Evolutionary conservation across 208 protist genomes (phyloP), one percentile per base, ranked within the genome.

Genomic region (Porcisia deanei): DNA sequence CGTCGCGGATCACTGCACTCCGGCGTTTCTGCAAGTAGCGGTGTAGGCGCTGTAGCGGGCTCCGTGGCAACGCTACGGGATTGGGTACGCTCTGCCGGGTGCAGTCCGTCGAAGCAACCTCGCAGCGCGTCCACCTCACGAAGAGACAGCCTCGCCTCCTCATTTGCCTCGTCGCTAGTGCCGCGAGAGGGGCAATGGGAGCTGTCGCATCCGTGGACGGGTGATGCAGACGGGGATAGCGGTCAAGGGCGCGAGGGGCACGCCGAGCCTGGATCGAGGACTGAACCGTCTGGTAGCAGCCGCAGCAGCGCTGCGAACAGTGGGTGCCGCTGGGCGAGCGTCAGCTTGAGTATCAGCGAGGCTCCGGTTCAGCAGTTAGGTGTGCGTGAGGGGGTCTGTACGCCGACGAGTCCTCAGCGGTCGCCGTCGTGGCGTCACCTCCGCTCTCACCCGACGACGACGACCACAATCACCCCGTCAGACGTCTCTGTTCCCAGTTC

Each of bases 121-220:
- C 87, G 85, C 80, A 89, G 88, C 61, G 54, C 57, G 12, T 82
- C 80, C 37, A 10, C 75, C 34, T 88, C 88, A 4, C 77, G 82
- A 14, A 76, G 85, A 30, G 88, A 89, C 54, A 74, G 78, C 59
- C 78, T 89, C 34, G 83, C 79, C 16, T 53, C 55, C 1, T 82
- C 76, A 43, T 81, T 73, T 41, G 79, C 80, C 34, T 79, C 76
- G 12, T 47, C 76, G 3, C 71, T 80, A 3, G 78, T 82, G 49
- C 78, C 78, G 6, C 73, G 54, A 14, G 67, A 70, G 16, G 70
- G n/a, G 61, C 43, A 16, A 34, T 54, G 45, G 25, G 60, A n/a
- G 20, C 39, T 71, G 45, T 43, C 25, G 66, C 49, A 18, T 39
- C n/a, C 47, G 25, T 71, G n/a, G 47, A 8, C 14, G 12, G 22